phyloP scores from a whole-genome alignment of 257 asterid species.

The Nicotiana tabacum region DNA sequence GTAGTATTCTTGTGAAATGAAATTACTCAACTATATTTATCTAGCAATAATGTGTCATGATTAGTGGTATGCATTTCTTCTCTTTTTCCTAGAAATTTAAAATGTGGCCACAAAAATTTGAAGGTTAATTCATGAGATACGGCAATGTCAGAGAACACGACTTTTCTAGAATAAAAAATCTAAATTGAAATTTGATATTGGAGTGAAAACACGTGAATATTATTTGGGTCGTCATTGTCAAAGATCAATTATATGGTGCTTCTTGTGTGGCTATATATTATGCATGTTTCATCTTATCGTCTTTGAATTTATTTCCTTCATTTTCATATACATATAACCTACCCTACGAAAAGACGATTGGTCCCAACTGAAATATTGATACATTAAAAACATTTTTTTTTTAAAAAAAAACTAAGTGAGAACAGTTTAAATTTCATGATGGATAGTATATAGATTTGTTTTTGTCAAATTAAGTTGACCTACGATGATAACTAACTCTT shows the following conservation, averaged over 20 bases:
- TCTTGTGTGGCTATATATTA: neutral
- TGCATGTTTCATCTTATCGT: neutral
- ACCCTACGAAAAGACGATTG: neutral
- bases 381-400: neutral
- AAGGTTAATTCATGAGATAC: neutral
- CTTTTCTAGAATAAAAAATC: neutral
- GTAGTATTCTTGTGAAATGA: neutral
- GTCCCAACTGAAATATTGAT: neutral
- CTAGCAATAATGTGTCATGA: neutral
- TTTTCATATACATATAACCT: neutral
- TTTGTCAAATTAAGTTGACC: no score
- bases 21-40: neutral
- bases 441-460: no score
- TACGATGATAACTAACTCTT: no score
- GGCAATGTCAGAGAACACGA: neutral
- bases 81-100: neutral
- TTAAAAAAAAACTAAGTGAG: neutral
- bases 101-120: neutral
- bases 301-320: neutral
- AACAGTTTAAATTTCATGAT: neutral
- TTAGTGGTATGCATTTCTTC: neutral
- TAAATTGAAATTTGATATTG: neutral
- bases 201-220: neutral
- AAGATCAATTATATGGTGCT: neutral
- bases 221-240: neutral